Base-by-base conservation (phyloP, 495 filamentous ascomycete species). In the Hyphodiscus hymeniophilus region DNA sequence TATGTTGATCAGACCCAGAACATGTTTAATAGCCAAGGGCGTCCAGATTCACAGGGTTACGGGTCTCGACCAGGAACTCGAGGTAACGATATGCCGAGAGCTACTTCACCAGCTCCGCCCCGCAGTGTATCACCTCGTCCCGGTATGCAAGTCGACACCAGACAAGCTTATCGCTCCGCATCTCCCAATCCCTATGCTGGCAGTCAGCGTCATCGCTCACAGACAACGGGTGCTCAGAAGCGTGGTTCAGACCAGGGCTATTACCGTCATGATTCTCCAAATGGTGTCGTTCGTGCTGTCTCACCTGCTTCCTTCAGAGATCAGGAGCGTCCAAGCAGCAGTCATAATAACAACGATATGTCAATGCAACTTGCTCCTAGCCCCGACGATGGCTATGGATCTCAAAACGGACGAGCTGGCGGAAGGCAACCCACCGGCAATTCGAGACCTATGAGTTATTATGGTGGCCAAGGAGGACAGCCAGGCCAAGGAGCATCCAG, bases 1-100 rank as follows among this genome's bases (percentile, higher is more conserved):
- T 95, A 92, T 60, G 78, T 85, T 36, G 80, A 82, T 43, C 85
- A 95, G 63, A 85, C 83, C 7, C 80, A 86, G 44, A 84, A 76
- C 55, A 82, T 95, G 77, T 87, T 94, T 57, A 65, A 56, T 52
- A 11, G 44, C 18, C 50, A 44, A 45, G 18, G 28, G 32, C 39
- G 58, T 5, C 45, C 58, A 17, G 58, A 54, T 12, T 61, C 58
- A 15, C 54, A 50, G 26, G 44, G 55, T 7, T 58, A 56, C 39
- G 48, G 51, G 38, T 53, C 58, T 40, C 59, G 59, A 13, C 68
- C 73, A 4, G 59, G 64, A 17, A 76, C 71, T 11, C 54, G 72
- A 47, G 68, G 69, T 15, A 67, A 54, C 35, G 71, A 75, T 32
- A 59, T 73, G 44, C 71, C 73, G 12, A 63, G 75, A 13, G 73